Percentiles rank a stretch among this genome's conserved stretches.
Evolutionary conservation across 2,329 filamentous ascomycete genomes (phyloP).

Genomic region (Cladobotryum mycophilum): DNA sequence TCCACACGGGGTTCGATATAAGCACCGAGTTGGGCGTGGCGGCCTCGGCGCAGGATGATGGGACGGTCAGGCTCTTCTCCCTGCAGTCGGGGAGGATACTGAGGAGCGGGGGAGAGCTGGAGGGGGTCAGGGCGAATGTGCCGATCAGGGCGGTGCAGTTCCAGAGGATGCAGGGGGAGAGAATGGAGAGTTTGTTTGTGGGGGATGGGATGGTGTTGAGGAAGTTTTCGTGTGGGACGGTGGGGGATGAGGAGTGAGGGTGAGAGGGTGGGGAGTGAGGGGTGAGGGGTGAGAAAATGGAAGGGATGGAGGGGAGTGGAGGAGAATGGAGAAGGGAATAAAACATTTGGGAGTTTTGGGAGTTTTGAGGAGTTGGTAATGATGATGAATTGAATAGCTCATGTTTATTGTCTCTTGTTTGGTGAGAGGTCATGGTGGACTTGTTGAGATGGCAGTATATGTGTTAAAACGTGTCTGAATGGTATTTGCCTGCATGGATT

Average conservation of each 20-base stretch:
- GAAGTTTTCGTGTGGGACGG: constrained; percentile 40
- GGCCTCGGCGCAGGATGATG: constrained; percentile 48
- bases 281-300: neutral
- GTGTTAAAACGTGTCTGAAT: too few relatives aligned
- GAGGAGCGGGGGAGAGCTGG: constrained; percentile 18
- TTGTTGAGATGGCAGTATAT: too few relatives aligned
- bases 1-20: constrained; percentile 47
- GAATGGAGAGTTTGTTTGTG: constrained; percentile 41
- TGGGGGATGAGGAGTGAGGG: constrained; percentile 21
- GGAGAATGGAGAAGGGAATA: too few relatives aligned
- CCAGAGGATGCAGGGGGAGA: constrained; percentile 37
- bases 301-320: too few relatives aligned
- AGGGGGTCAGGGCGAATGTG: constrained; percentile 15
- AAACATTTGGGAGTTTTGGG: too few relatives aligned
- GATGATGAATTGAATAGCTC: too few relatives aligned
- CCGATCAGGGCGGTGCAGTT: constrained; percentile 42
- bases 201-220: constrained; percentile 31
- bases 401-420: too few relatives aligned
- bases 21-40: constrained; percentile 41
- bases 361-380: neutral
- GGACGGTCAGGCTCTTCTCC: constrained; percentile 44
- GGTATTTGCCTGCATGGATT: too few relatives aligned
- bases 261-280: neutral
- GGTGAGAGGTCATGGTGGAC: too few relatives aligned
- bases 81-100: constrained; percentile 38